A percentile compares a stretch with the other conserved stretches of the same genome.
Evolutionary conservation across 352 stramenopile species (phyloP).

Genomic region (Globisporangium echinulatum): DNA sequence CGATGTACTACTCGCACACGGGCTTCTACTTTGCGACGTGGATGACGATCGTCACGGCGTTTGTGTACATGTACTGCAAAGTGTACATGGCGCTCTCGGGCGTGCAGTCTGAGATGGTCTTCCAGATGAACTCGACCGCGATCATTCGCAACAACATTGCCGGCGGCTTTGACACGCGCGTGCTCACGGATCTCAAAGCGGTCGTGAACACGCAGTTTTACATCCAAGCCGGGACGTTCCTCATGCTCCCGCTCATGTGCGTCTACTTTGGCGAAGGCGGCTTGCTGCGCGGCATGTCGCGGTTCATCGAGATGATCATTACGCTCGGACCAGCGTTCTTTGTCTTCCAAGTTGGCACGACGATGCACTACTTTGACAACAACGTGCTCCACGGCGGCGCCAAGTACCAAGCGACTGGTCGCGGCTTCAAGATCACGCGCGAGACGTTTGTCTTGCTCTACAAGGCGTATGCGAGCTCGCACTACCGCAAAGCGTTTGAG

Average conservation of each 20-base stretch:
- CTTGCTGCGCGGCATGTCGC: slow-evolving; percentile 53
- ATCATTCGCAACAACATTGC: slow-evolving; percentile 60
- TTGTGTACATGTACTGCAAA: slow-evolving; percentile 85
- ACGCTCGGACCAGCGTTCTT: slow-evolving; percentile 69
- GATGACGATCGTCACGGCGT: slow-evolving; percentile 86
- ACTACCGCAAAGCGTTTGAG: slow-evolving; percentile 80
- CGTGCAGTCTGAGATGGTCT: slow-evolving; percentile 63
- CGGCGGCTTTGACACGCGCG: slow-evolving; percentile 52
- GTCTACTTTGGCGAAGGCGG: slow-evolving; percentile 82
- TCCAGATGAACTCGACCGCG: slow-evolving; percentile 66
- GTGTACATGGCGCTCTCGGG: slow-evolving; percentile 72
- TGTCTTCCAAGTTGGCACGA: slow-evolving; percentile 80
- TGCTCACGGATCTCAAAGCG: slow-evolving; percentile 49
- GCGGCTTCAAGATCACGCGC: slow-evolving; percentile 80
- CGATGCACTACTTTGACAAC: slow-evolving; percentile 82
- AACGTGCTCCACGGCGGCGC: slow-evolving; percentile 68
- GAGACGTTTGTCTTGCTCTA: slow-evolving; percentile 74
- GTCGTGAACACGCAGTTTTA: slow-evolving; percentile 85
- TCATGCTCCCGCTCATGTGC: slow-evolving; percentile 69
- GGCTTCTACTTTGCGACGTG: slow-evolving; percentile 83
- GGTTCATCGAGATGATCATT: slow-evolving; percentile 73
- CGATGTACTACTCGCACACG: slow-evolving; percentile 86
- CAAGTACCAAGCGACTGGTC: slow-evolving; percentile 74
- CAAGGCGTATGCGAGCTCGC: slow-evolving; percentile 62
- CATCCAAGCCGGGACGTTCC: slow-evolving; percentile 74